phyloP scores from a whole-genome alignment of 2,329 filamentous ascomycete genomes.

The Neurospora sp. region DNA sequence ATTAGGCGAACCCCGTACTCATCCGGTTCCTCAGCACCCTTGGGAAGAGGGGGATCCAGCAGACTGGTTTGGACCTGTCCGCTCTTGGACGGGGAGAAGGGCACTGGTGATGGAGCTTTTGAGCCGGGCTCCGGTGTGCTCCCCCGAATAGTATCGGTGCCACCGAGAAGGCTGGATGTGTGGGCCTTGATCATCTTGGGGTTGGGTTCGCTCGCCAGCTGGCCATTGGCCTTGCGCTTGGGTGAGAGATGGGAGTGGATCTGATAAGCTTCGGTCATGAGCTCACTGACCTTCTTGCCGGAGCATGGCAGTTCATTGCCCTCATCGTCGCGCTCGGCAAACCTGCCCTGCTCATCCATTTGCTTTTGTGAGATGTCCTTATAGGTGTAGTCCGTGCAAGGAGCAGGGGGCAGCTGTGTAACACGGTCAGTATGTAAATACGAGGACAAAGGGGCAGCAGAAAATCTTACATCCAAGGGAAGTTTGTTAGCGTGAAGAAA shows the following conservation, averaged over 20 bases:
- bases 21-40: slow-evolving; percentile 36
- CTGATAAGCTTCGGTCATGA: slow-evolving; percentile 19
- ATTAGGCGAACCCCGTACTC: slow-evolving; percentile 41
- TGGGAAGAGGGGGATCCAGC: slow-evolving; percentile 23
- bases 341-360: slow-evolving; percentile 33
- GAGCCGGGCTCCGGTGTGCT: slow-evolving; percentile 18
- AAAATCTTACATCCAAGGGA: slow-evolving; percentile 37
- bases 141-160: slow-evolving; percentile 21
- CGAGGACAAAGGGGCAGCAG: not conserved
- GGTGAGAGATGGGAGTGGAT: slow-evolving; percentile 23
- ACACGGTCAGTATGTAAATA: slow-evolving; percentile 6
- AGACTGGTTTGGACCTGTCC: slow-evolving; percentile 21
- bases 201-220: slow-evolving; percentile 38
- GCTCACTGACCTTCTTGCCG: slow-evolving; percentile 27
- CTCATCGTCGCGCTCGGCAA: slow-evolving; percentile 28
- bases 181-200: slow-evolving; percentile 38
- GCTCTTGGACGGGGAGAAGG: slow-evolving; percentile 16
- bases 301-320: slow-evolving; percentile 35
- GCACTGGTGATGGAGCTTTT: slow-evolving; percentile 13
- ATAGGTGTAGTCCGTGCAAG: slow-evolving; percentile 35
- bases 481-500: slow-evolving; percentile 32
- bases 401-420: slow-evolving; percentile 11
- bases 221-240: slow-evolving; percentile 43
- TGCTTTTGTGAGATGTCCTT: slow-evolving; percentile 35
- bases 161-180: slow-evolving; percentile 29